phyloP scores from a whole-genome alignment of 495 filamentous ascomycete species.

The Massariosphaeria phaeospora region DNA sequence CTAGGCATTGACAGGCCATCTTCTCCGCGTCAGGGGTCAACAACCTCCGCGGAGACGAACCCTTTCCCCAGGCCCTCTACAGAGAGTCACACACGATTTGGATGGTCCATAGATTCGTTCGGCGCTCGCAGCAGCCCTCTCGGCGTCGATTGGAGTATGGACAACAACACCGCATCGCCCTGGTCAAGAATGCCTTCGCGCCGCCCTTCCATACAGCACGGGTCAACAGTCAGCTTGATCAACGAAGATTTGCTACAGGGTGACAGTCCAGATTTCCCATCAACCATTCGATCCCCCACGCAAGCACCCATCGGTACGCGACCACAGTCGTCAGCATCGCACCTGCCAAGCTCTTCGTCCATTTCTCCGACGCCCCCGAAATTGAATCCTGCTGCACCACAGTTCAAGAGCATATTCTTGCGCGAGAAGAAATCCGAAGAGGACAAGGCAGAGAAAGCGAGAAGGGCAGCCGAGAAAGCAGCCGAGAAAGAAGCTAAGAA shows the following conservation, averaged over 20 bases:
- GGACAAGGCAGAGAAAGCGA: conserved; percentile 30
- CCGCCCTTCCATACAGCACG: conserved; percentile 40
- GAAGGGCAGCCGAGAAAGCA: conserved; percentile 25
- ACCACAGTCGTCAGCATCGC: conserved; percentile 32
- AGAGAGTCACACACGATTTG: conserved; percentile 34
- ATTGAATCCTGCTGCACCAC: conserved; percentile 41
- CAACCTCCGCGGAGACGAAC: conserved; percentile 35
- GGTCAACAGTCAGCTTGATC: conserved; percentile 32
- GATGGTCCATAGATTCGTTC: conserved; percentile 33
- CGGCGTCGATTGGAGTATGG: conserved; percentile 31
- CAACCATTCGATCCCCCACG: conserved; percentile 31
- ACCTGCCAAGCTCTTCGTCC: conserved; percentile 16
- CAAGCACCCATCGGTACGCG: conserved; percentile 42
- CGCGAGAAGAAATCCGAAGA: conserved; percentile 28
- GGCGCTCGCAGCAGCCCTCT: conserved; percentile 28
- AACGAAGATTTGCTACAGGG: conserved; percentile 36
- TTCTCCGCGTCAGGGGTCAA: conserved; percentile 38
- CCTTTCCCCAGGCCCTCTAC: conserved; percentile 38
- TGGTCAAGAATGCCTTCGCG: conserved; percentile 39
- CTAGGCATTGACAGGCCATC: conserved; percentile 32
- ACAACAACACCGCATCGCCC: conserved; percentile 21
- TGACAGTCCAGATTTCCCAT: conserved; percentile 33
- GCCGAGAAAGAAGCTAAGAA: conserved; percentile 29
- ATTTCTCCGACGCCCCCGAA: conserved; percentile 23
- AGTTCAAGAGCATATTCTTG: conserved; percentile 40